Base-by-base conservation (phyloP, 768 basidiomycete genomes). In the Obba rivulosa region DNA sequence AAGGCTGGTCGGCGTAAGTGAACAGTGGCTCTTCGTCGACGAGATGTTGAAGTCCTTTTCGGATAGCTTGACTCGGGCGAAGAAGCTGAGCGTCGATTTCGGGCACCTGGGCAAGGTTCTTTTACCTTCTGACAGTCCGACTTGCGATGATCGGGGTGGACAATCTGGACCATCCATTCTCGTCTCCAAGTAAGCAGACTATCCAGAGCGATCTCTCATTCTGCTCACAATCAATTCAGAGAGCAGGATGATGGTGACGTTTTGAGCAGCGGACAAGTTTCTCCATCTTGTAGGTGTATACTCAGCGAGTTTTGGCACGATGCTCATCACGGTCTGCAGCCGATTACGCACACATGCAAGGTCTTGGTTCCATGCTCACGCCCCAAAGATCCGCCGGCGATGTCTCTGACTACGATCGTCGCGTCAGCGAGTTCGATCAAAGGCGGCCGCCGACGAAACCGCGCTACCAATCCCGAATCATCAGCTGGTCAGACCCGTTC, bases 261-360 rank as follows among this genome's bases (percentile, higher is more conserved):
- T n/a, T 64, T 85, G 43, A 89, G 87, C 62, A 89, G 87, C 57
- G 86, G 85, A 1, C 87, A 87, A 58, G 78, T 74, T 1, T 91
- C 87, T 21, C 85, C 87, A 5, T 68, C 77, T 52, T 81, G 86
- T 83, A 62, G 57, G 76, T 59, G 23, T 36, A 13, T n/a, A 21
- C 31, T 13, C 34, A 11, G 16, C 20, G 11, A 17, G 34, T 10
- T 34, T 11, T 4, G 21, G 11, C 4, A n/a, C 16, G 20, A 11
- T 28, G n/a, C 8, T 34, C 9, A 23, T 41, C 10, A 10, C 25
- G 44, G 60, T 58, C 55, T 45, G 58, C 57, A 42, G 45, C 55
- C 4, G 50, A 52, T 17, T 57, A 49, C 24, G 57, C 51, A 9
- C 35, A 55, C 34, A 57, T 57, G 53, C 53, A 55, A 20, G 51